Base-by-base conservation (phyloP, 2,329 filamentous ascomycete genomes). In the Mycosphaerella sp. region DNA sequence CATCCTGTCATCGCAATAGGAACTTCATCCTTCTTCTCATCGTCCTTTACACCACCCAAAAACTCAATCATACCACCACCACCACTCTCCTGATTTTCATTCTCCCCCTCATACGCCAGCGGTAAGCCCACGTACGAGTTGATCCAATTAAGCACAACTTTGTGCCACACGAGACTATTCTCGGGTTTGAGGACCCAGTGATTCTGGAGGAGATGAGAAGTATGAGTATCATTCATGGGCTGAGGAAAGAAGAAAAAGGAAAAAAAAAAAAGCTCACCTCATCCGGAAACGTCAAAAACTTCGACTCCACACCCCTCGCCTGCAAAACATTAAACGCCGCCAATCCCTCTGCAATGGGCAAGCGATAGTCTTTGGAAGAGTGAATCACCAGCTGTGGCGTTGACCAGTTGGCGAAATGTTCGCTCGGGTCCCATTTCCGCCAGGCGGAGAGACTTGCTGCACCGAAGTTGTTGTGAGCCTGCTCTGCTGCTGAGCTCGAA, bases 361-460 rank as follows among this genome's bases (percentile, higher is more conserved):
- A 75, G 14, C 92, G 81, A 68, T 95, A 97, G 70, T 97, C 92
- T 32, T 93, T 78, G 64, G 93, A 89, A 66, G 84, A 92, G 71
- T 97, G 92, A 51, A 97, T 90, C 57, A 95, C 84, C 58, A 98
- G 76, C 71, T 93, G 85, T 0, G 93, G 93, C 0, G 91, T 96
- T 1, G 80, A 75, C 91, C 91, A 96, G 62, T 92, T 78, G 36
- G 78, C 70, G 0, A 78, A 75, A 62, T 78, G 76, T 3, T 71
- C 71, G 14, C 74, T 76, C 0, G 82, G 82, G 64, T 84, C 80
- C 78, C 80, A 84, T 26, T 62, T 59, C 8, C 54, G 51, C 60
- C 60, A 62, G 43, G 48, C 53, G 10, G 41, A 56, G 10, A 44
- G 43, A 1, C 51, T 56, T 0, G 62, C 45, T 12, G 56, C 46